Evolutionary conservation across 257 asterid genomes (phyloP), one percentile per base, ranked within the genome.

Genomic region (Penstemon davidsonii): DNA sequence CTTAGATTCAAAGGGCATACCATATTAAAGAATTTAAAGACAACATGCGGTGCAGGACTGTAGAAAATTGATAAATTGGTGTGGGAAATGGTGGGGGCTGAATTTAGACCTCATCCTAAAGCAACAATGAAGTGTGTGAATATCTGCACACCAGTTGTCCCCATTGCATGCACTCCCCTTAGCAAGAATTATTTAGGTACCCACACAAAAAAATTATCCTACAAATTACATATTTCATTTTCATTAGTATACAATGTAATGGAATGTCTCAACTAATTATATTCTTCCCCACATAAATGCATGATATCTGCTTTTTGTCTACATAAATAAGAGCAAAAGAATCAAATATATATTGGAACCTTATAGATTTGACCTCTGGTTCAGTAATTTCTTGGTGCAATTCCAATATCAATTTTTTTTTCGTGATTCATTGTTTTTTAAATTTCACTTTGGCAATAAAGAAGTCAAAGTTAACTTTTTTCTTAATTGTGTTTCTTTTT

Each of bases 131-230:
- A 33, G 12, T 38, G 1, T 60, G 65, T 60, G 65, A 60, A 60
- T 60, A 6, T 60, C 65, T 60, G 50, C 65, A 4, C 12, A 5
- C 3, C 41, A 39, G 50, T 60, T 60, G 65, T 60, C 65, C 19
- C 50, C 65, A 40, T 40, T 49, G 39, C 11, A 60, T 60, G 25
- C n/a, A 60, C 37, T 6, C 6, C 4, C 5, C 12, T 25, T 25
- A 58, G 25, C 6, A 39, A n/a, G 13, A 12, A 6, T 8, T 25
- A 4, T 10, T 60, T 15, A 25, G 42, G 44, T 18, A 60, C 65
- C 41, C 44, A 41, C 12, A 60, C 38, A 60, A 5, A 44, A 33
- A 60, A 60, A n/a, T 46, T 25, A n/a, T 60, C 38, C 19, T 5
- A 3, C 10, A 60, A 40, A 5, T 60, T 60, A 39, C 15, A 6